These are phyloP conservation scores for Cordia subcordata DNA, from an alignment of 257 asterid genomes.

Conservation along the genomic window DNA sequence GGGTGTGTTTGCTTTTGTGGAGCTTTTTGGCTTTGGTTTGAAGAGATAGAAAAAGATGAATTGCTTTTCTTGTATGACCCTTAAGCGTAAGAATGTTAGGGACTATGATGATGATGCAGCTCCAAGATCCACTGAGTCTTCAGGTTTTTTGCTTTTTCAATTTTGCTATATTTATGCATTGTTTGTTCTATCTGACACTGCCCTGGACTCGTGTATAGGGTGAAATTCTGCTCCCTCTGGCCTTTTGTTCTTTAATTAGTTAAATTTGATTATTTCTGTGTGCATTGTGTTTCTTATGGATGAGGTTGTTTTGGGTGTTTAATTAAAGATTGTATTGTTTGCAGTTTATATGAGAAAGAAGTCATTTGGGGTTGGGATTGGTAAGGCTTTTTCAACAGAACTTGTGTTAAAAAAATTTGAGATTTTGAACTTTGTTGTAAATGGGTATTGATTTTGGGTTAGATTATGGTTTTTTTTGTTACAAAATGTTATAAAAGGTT, in stretches of 20 bases:
- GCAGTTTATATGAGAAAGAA: conserved; percentile 1
- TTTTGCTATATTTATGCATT: neutral
- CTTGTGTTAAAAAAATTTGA: neutral
- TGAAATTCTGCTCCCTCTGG: too few species aligned
- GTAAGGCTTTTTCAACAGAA: neutral
- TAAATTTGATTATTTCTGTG: neutral
- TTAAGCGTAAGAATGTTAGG: conserved; percentile 23
- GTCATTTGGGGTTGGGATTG: neutral
- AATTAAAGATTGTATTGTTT: neutral
- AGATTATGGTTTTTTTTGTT: conserved; percentile 7
- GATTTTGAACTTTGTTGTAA: neutral
- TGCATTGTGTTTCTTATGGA: neutral
- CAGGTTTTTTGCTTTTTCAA: conserved; percentile 29
- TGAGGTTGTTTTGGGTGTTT: neutral
- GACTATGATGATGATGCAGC: conserved; percentile 35
- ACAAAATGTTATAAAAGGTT: conserved; percentile 19
- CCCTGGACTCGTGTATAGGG: too few species aligned
- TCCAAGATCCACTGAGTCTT: conserved; percentile 27
- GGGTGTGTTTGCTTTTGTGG: neutral
- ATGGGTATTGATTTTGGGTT: neutral
- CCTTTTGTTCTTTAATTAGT: neutral
- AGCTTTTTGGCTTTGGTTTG: conserved; percentile 1
- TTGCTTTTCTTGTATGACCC: conserved; percentile 53
- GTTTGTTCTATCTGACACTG: too few species aligned
- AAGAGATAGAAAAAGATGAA: conserved; percentile 20